phyloP scores from a whole-genome alignment of 495 filamentous ascomycete genomes.

The Penicillium simplicissimum region DNA sequence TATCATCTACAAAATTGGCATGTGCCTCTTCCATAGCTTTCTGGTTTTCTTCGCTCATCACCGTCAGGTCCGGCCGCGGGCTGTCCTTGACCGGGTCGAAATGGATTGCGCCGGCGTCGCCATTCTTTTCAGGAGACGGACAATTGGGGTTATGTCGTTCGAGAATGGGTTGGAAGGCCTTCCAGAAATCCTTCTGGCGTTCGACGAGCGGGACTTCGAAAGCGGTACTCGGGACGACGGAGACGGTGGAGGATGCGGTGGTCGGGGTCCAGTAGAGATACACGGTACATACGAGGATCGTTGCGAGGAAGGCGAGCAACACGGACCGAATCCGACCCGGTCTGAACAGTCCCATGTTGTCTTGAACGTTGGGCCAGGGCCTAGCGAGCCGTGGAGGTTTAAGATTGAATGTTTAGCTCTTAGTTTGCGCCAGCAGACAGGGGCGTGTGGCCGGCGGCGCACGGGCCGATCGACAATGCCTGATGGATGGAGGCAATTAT shows the following conservation, averaged over 20 bases:
- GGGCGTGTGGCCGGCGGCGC: slow-evolving; percentile 18
- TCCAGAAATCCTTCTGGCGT: slow-evolving; percentile 46
- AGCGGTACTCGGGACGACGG: slow-evolving; percentile 39
- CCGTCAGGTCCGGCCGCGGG: slow-evolving; percentile 38
- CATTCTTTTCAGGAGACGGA: slow-evolving; percentile 30
- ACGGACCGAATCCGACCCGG: slow-evolving; percentile 36
- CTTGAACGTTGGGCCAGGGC: background rate
- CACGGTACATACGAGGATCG: slow-evolving; percentile 39
- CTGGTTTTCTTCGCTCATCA: slow-evolving; percentile 34
- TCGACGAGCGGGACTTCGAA: slow-evolving; percentile 40
- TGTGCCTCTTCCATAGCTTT: slow-evolving; percentile 44
- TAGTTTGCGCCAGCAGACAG: slow-evolving; percentile 7
- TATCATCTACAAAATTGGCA: slow-evolving; percentile 42
- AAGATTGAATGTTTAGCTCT: background rate
- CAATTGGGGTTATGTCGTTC: slow-evolving; percentile 35
- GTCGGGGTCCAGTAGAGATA: slow-evolving; percentile 44
- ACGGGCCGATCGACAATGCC: slow-evolving; percentile 23
- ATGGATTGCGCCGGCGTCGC: slow-evolving; percentile 24
- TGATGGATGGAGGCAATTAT: background rate
- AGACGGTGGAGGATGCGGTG: slow-evolving; percentile 34
- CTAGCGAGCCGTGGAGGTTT: background rate
- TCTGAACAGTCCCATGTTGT: slow-evolving; percentile 33
- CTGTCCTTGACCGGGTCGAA: slow-evolving; percentile 38
- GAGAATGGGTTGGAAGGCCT: slow-evolving; percentile 37
- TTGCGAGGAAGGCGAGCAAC: slow-evolving; percentile 30